phyloP scores from a whole-genome alignment of 805 yeast genomes.

The Saccharomyces cerevisiae region DNA sequence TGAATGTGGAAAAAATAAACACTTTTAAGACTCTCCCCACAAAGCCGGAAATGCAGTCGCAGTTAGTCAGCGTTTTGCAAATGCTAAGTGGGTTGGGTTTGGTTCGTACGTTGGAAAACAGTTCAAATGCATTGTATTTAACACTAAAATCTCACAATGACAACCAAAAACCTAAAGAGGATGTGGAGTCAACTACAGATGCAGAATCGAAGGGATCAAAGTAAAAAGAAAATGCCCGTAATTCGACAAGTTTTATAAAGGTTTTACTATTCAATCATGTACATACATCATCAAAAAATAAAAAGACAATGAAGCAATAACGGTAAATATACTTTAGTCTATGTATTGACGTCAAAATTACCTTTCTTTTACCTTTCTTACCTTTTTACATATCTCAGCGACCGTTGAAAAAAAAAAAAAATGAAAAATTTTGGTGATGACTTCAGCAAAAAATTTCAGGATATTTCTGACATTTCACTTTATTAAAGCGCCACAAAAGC shows the following conservation, averaged over 20 bases:
- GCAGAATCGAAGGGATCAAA: background rate
- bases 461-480: background rate
- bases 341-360: background rate
- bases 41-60: constrained; percentile 62
- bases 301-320: background rate
- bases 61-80: constrained; percentile 78
- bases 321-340: background rate
- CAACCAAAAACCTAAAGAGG: constrained; percentile 17
- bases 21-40: constrained; percentile 68
- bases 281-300: background rate
- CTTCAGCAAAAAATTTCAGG: background rate
- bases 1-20: constrained; percentile 44
- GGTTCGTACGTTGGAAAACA: constrained; percentile 67
- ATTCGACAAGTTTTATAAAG: background rate
- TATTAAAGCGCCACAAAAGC: background rate
- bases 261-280: background rate
- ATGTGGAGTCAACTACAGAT: background rate
- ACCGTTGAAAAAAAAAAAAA: background rate
- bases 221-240: background rate
- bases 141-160: constrained; percentile 60
- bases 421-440: background rate
- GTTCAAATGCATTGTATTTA: constrained; percentile 61
- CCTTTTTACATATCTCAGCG: background rate
- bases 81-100: constrained; percentile 83
- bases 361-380: background rate